These are phyloP conservation scores for Lodderomyces parapsilosis DNA, from an alignment of 1,139 yeast genomes.

Conservation along the genomic window DNA sequence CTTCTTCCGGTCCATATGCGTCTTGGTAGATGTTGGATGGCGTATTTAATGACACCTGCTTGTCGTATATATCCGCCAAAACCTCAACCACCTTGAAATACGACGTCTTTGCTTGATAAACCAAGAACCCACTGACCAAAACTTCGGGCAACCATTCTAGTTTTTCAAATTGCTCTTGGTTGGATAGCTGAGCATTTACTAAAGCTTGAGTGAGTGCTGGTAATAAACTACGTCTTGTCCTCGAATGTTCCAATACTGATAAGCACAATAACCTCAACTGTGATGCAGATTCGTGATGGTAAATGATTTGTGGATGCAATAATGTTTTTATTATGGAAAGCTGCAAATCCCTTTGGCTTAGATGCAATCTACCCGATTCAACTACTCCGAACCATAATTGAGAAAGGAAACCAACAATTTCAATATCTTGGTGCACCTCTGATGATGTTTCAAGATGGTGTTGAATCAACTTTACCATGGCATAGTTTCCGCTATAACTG, in stretches of 20 bases:
- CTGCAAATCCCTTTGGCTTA: conserved; percentile 68
- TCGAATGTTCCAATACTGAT: conserved; percentile 50
- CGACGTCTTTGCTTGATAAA: conserved; percentile 56
- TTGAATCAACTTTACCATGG: conserved; percentile 22
- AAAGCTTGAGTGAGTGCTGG: conserved; percentile 55
- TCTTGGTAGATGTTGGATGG: conserved; percentile 39
- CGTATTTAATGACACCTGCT: conserved; percentile 22
- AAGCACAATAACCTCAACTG: conserved; percentile 35
- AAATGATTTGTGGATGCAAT: conserved; percentile 24
- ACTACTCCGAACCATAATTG: conserved; percentile 59
- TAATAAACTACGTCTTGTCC: conserved; percentile 66
- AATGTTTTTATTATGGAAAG: conserved; percentile 49
- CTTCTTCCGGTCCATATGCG: conserved; percentile 62
- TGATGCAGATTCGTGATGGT: conserved; percentile 18
- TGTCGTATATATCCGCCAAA: conserved; percentile 52
- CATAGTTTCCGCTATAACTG: conserved; percentile 24
- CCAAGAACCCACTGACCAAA: conserved; percentile 44
- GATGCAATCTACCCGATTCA: conserved; percentile 55
- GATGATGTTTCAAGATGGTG: conserved; percentile 10
- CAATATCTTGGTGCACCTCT: conserved; percentile 2
- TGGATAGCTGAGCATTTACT: conserved; percentile 36
- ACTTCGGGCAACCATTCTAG: conserved; percentile 56
- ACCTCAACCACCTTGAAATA: conserved; percentile 61
- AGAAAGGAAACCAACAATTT: conserved; percentile 31
- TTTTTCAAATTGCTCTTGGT: conserved; percentile 32